Base-by-base conservation (phyloP, 2,329 filamentous ascomycete species). In the Neofusicoccum cordaticola region DNA sequence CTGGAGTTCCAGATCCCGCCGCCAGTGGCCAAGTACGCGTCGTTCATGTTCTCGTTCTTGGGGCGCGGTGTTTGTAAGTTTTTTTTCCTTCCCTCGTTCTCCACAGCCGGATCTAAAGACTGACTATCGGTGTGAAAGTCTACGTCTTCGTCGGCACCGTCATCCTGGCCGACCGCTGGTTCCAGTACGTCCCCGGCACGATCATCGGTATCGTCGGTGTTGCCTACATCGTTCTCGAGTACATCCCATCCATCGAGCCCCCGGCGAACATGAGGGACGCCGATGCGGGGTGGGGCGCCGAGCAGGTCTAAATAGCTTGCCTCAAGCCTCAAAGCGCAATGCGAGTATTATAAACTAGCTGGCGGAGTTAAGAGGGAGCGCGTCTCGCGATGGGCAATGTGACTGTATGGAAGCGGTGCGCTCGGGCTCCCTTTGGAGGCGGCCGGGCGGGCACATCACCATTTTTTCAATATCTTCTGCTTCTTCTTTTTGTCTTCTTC, bases 31-130 rank as follows among this genome's bases (percentile, higher is more conserved):
- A 90, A 92, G 81, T 97, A 98, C 83, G 94, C 93, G 63, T 96
- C 92, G 11, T 99, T 99, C 84, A 89, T 98, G 80, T 98, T 98
- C 84, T 96, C 92, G 65, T 98, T 99, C 85, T 82, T 98, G 71
- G 95, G 95, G 67, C 93, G 95, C 75, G 95, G 95, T 80, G 84
- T 92, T 77, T 98, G 93, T 97, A 87, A 81, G 92, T 88, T 15
- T 42, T 88, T 15, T 42, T 5, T 61, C 41, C 2, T 5, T 51
- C n/a, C n/a, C 19, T 15, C 19, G 22, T 22, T 11, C 9, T 2
- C 7, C n/a, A 12, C 1, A 31, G 22, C 1, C 47, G 5, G 27
- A 15, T 34, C 15, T 4, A 12, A 15, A 13, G 65, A 47, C 72
- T 70, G 19, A 74, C 31, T 3, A 8, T 7, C 15, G 27, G 37